phyloP scores from a whole-genome alignment of 148 eudicot species.

The Amaranthus hypochondriacus region DNA sequence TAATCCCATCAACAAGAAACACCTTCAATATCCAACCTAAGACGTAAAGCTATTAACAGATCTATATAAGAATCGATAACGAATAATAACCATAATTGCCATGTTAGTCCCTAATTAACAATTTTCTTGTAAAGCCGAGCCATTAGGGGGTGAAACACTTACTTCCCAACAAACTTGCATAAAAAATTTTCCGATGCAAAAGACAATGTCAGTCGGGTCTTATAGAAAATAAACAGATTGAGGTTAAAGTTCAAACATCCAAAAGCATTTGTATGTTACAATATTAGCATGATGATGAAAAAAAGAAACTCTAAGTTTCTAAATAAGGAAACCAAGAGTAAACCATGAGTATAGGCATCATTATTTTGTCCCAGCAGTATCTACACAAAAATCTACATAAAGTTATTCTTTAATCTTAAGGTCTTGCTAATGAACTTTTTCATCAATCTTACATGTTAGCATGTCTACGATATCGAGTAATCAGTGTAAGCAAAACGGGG shows the following conservation, averaged over 20 bases:
- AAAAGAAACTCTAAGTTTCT: slow-evolving; percentile 11
- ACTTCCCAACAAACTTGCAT: slow-evolving; percentile 2
- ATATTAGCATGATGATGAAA: slow-evolving; percentile 10
- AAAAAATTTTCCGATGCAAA: background rate
- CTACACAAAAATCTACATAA: slow-evolving; percentile 21
- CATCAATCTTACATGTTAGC: slow-evolving; percentile 11
- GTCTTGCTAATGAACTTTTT: slow-evolving; percentile 4
- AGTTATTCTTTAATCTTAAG: slow-evolving; percentile 16
- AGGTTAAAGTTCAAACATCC: background rate
- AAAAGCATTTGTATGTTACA: slow-evolving; percentile 14
- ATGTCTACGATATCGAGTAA: background rate
- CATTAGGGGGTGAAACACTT: background rate
- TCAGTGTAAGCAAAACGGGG: background rate
- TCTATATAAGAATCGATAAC: background rate
- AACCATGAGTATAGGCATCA: slow-evolving; percentile 14
- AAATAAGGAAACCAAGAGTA: slow-evolving; percentile 18
- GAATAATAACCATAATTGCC: background rate
- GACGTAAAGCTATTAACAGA: background rate
- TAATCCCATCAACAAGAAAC: background rate
- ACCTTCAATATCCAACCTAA: slow-evolving; percentile 4
- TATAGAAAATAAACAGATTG: background rate
- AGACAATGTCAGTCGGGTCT: background rate
- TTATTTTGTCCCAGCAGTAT: slow-evolving; percentile 19
- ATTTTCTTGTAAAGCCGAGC: background rate
- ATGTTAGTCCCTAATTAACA: background rate